Evolutionary conservation across 768 basidiomycete species (phyloP).

Genomic region (Cystobasidiopsis lactophilus): DNA sequence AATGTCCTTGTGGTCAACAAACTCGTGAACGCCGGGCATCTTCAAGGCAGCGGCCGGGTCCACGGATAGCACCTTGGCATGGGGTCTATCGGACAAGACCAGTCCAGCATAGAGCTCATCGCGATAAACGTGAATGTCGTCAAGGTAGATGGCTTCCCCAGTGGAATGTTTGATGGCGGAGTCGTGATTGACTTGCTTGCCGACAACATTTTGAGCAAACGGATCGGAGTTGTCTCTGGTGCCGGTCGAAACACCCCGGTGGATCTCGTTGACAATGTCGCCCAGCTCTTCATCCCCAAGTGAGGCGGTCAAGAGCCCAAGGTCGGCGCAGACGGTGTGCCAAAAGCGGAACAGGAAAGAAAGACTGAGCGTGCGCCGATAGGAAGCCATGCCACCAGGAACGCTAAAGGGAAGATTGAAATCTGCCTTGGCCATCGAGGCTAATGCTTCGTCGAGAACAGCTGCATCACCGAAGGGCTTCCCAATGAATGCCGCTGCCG

Average conservation of each 20-base stretch:
- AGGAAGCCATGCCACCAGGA: constrained; percentile 20
- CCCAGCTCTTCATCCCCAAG: background rate
- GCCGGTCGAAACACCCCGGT: constrained; percentile 9
- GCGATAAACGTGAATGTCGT: constrained; percentile 15
- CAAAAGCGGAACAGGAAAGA: constrained; percentile 20
- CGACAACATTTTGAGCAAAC: constrained; percentile 15
- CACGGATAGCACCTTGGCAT: constrained; percentile 18
- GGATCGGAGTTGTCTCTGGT: constrained; percentile 19
- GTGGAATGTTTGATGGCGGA: constrained; percentile 18
- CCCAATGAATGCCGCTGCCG: constrained; percentile 11
- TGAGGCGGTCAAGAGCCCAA: constrained; percentile 7
- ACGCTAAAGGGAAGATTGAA: constrained; percentile 16
- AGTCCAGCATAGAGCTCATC: constrained; percentile 17
- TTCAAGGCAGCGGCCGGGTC: constrained; percentile 14
- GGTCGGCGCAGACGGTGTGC: constrained; percentile 10
- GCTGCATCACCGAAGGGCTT: constrained; percentile 5
- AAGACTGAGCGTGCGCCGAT: constrained; percentile 16
- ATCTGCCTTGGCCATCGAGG: constrained; percentile 12
- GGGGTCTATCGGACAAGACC: constrained; percentile 15
- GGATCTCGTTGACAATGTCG: constrained; percentile 10
- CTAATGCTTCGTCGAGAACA: constrained; percentile 16
- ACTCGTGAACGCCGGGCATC: constrained; percentile 15
- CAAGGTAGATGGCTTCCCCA: constrained; percentile 18
- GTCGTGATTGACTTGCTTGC: constrained; percentile 13
- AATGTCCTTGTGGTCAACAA: constrained; percentile 12